These are phyloP conservation scores for Fusarium sp. DNA, from an alignment of 2,329 filamentous ascomycete genomes.

Conservation along the genomic window DNA sequence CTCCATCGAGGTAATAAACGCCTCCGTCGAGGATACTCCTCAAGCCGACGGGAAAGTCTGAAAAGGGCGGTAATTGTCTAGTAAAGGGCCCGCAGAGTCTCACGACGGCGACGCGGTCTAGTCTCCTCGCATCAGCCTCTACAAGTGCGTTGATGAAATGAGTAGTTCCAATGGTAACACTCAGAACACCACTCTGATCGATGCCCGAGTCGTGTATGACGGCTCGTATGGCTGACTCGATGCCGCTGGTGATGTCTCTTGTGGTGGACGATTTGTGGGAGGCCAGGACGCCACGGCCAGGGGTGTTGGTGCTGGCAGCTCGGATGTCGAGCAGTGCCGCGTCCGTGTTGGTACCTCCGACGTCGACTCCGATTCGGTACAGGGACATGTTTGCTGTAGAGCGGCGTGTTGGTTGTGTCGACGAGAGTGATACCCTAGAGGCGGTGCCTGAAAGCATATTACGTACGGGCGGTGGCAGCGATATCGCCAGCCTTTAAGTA, in stretches of 20 bases:
- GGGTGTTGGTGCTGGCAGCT: slow-evolving; percentile 50
- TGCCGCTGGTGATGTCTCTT: slow-evolving; percentile 63
- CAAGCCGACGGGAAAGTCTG: slow-evolving; percentile 60
- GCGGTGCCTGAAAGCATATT: slow-evolving; percentile 21
- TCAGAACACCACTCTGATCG: slow-evolving; percentile 56
- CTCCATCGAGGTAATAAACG: slow-evolving; percentile 59
- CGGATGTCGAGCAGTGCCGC: slow-evolving; percentile 60
- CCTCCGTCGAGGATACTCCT: slow-evolving; percentile 58
- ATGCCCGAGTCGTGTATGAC: slow-evolving; percentile 57
- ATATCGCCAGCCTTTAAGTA: slow-evolving; percentile 9
- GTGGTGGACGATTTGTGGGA: slow-evolving; percentile 65
- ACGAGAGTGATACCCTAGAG: not conserved
- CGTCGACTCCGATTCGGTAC: slow-evolving; percentile 61
- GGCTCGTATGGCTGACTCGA: slow-evolving; percentile 60
- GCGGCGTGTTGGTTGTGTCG: slow-evolving; percentile 3
- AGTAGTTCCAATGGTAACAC: slow-evolving; percentile 64
- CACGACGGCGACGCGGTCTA: slow-evolving; percentile 61
- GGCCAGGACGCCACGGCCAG: slow-evolving; percentile 59
- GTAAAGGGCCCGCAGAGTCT: slow-evolving; percentile 62
- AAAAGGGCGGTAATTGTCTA: slow-evolving; percentile 60
- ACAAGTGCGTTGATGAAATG: slow-evolving; percentile 65
- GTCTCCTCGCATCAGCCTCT: slow-evolving; percentile 58
- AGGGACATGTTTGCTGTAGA: slow-evolving; percentile 50
- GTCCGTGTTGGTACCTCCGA: slow-evolving; percentile 60
- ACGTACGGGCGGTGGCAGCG: not conserved